A percentile compares a stretch with the other conserved stretches of the same genome.
phyloP scores from a whole-genome alignment of 495 filamentous ascomycete species.

The Aspergillus bridgeri region DNA sequence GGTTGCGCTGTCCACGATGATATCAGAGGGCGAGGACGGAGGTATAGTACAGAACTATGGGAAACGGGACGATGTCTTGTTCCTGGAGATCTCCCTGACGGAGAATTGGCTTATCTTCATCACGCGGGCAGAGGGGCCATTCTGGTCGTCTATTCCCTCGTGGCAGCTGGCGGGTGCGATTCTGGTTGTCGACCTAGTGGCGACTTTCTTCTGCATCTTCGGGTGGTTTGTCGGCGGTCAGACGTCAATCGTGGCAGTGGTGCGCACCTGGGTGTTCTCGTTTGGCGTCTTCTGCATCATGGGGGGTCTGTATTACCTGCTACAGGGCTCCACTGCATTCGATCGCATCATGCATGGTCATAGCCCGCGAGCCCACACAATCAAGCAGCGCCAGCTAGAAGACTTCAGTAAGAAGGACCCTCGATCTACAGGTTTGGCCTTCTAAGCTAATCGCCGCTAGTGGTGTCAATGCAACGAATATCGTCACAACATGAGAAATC shows the following conservation, averaged over 20 bases:
- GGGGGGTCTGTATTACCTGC: constrained; percentile 65
- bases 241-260: constrained; percentile 72
- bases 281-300: constrained; percentile 78
- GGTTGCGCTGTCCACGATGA: constrained; percentile 78
- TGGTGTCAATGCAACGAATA: constrained; percentile 18
- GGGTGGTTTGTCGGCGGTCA: constrained; percentile 68
- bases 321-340: constrained; percentile 72
- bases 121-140: constrained; percentile 81
- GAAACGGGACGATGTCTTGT: constrained; percentile 75
- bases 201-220: constrained; percentile 78
- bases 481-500: constrained; percentile 17
- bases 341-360: constrained; percentile 93
- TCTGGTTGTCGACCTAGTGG: constrained; percentile 73
- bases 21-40: constrained; percentile 58
- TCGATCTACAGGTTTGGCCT: constrained; percentile 1
- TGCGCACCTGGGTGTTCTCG: constrained; percentile 87
- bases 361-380: constrained; percentile 64
- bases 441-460: constrained; percentile 7
- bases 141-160: constrained; percentile 82
- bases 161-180: constrained; percentile 77
- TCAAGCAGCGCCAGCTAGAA: constrained; percentile 71
- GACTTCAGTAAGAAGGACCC: constrained; percentile 68
- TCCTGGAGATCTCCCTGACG: constrained; percentile 85
- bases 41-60: constrained; percentile 88
- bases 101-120: constrained; percentile 98